Evolutionary conservation across 2,329 filamentous ascomycete genomes (phyloP).

Genomic region (Cordyceps pruinosa): DNA sequence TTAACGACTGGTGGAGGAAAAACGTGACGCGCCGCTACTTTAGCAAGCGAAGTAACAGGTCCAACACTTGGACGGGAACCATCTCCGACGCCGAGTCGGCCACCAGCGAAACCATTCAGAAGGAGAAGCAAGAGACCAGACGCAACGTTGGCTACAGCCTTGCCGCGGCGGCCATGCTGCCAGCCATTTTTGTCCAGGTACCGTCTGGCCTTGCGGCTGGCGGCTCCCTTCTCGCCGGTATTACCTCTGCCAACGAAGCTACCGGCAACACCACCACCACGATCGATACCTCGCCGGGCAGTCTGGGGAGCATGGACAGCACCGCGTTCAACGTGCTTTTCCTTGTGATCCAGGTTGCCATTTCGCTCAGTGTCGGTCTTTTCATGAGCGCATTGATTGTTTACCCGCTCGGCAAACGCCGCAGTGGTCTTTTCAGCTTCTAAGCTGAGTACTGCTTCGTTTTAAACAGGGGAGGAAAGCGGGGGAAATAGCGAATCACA

Average conservation of each 20-base stretch:
- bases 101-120: conserved; percentile 17
- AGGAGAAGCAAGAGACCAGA: conserved; percentile 24
- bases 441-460: conserved; percentile 20
- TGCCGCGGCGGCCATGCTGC: conserved; percentile 77
- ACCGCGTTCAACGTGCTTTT: conserved; percentile 48
- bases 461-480: background rate
- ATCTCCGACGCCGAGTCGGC: conserved; percentile 28
- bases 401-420: conserved; percentile 50
- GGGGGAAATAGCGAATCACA: conserved; percentile 1
- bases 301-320: conserved; percentile 29
- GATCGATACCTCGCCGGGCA: conserved; percentile 17
- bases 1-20: conserved; percentile 43
- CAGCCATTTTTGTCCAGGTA: conserved; percentile 73
- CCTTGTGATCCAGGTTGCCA: conserved; percentile 54
- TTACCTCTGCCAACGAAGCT: conserved; percentile 50
- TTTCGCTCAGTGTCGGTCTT: conserved; percentile 55
- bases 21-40: conserved; percentile 31
- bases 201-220: conserved; percentile 55
- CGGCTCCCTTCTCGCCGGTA: conserved; percentile 51
- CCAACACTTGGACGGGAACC: conserved; percentile 26
- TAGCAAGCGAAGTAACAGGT: conserved; percentile 20
- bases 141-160: conserved; percentile 62
- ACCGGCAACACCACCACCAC: conserved; percentile 35
- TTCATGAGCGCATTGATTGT: conserved; percentile 50
- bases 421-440: conserved; percentile 51